Conservation (phyloP, 192 early-diverging fungal genomes). For the Backusella psychrophila region DNA sequence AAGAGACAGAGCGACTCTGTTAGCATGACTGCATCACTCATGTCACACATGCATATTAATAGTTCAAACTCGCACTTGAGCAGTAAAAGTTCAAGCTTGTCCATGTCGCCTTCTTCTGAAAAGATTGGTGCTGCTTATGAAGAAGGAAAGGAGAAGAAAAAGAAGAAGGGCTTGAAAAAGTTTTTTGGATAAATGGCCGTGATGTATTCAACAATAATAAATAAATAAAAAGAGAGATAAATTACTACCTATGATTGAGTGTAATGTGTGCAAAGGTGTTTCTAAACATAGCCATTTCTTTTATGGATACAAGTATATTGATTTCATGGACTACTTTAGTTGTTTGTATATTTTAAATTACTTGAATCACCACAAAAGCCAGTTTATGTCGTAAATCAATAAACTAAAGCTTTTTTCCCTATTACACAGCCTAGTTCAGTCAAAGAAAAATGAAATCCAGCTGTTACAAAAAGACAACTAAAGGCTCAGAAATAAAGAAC, state of each 20-base stretch:
- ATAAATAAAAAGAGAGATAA: background rate
- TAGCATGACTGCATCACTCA: conserved; percentile 2
- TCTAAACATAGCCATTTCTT: background rate
- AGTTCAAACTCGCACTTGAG: conserved; percentile 3
- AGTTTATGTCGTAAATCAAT: too few relatives aligned
- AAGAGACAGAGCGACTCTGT: background rate
- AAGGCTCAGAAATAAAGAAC: too few relatives aligned
- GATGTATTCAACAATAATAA: background rate
- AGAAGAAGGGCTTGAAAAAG: conserved; percentile 30
- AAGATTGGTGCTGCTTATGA: background rate
- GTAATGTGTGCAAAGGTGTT: background rate
- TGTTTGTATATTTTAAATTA: too few relatives aligned
- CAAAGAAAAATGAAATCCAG: too few relatives aligned
- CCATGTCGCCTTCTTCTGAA: background rate
- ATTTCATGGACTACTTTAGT: too few relatives aligned
- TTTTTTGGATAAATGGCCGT: conserved; percentile 26
- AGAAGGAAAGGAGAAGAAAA: conserved; percentile 27
- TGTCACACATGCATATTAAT: conserved; percentile 13
- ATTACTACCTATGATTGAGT: background rate
- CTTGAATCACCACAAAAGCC: too few relatives aligned
- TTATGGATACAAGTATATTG: too few relatives aligned
- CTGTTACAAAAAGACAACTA: too few relatives aligned
- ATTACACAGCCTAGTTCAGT: too few relatives aligned
- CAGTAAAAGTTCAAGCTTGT: background rate
- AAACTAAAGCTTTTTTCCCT: too few relatives aligned